Base-by-base conservation (phyloP, 176 grass and related monocot species). In the Luzula sylvatica region DNA sequence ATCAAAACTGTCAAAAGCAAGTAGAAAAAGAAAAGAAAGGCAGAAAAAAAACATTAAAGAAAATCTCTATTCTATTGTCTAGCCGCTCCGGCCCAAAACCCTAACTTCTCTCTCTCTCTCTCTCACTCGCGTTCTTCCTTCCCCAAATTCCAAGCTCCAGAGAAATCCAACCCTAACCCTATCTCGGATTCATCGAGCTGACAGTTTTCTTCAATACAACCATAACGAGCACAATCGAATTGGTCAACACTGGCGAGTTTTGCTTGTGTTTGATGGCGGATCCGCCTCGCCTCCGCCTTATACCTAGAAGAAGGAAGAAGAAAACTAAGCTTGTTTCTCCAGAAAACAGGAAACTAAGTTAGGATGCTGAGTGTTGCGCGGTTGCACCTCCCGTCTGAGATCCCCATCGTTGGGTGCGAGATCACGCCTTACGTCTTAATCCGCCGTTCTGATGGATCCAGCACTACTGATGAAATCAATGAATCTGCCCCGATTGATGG, bases 371-470 rank as follows among this genome's bases (percentile, higher is more conserved):
- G 59, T 58, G 79, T 99, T 50, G 64, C 87, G 7, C 58, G 93
- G 46, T 78, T 99, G 41, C 93, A 99, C 58, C 86, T 99, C 46
- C 85, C 93, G 28, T 99, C 93, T 73, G 93, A 99, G 72, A 99
- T 99, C 93, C 93, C 93, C 50, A 86, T 99, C 22, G 81, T 99
- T 11, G 93, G 93, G 51, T 99, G 93, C 28, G 93, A 99, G 86
- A 99, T 99, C 78, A 87, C 93, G 65, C 93, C 93, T 2, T 99
- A 99, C 14, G 86, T 99, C 65, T 64, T 99, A 28, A 68, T 92
- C 20, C 82, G 82, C 15, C 78, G 73, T 15, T 68, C 86, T 1
- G 78, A 80, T 8, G 77, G 74, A 23, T 50, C 22, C 44, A 44
- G 79, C 45, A 83, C 82, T 8, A 87, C 61, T 23, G 75, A 99